Conservation (phyloP, 2,329 filamentous ascomycete genomes). For the Xylogone sp. region DNA sequence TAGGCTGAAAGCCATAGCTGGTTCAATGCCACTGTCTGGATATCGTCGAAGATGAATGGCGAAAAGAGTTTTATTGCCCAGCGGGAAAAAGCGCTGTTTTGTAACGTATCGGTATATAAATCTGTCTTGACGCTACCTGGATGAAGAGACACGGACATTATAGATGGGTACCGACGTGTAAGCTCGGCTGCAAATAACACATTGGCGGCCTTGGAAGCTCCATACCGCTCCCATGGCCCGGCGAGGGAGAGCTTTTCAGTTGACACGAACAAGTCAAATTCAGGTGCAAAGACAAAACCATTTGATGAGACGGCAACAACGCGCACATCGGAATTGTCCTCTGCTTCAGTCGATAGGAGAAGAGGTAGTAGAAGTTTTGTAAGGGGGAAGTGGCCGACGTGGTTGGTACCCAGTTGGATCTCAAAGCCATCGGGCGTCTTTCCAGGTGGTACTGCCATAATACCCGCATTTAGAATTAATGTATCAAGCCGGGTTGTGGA, state of each 20-base stretch:
- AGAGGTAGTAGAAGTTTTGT: slow-evolving; percentile 9
- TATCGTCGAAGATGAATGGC: too few species aligned
- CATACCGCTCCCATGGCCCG: too few species aligned
- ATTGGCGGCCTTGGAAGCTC: too few species aligned
- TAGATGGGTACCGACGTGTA: too few species aligned
- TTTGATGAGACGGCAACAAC: slow-evolving; percentile 16
- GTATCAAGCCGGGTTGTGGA: slow-evolving; percentile 29
- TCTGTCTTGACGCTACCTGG: too few species aligned
- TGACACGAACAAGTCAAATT: slow-evolving; percentile 21
- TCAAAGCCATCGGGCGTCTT: slow-evolving; percentile 26
- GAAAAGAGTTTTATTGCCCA: too few species aligned
- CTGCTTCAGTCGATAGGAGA: slow-evolving; percentile 12
- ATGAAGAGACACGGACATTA: too few species aligned
- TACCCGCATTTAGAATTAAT: slow-evolving; percentile 31
- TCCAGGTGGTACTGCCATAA: slow-evolving; percentile 19
- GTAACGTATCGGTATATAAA: too few species aligned
- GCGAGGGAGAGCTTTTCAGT: slow-evolving; percentile 21
- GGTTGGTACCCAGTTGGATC: slow-evolving; percentile 21
- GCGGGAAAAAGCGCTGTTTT: too few species aligned
- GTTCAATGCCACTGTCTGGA: too few species aligned
- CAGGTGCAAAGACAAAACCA: slow-evolving; percentile 6
- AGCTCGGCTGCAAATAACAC: too few species aligned
- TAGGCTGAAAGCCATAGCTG: too few species aligned
- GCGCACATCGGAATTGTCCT: slow-evolving; percentile 5
- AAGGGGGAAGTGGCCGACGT: slow-evolving; percentile 13